Evolutionary conservation across 148 eudicot species (phyloP).

Genomic region (Chenopodium album): DNA sequence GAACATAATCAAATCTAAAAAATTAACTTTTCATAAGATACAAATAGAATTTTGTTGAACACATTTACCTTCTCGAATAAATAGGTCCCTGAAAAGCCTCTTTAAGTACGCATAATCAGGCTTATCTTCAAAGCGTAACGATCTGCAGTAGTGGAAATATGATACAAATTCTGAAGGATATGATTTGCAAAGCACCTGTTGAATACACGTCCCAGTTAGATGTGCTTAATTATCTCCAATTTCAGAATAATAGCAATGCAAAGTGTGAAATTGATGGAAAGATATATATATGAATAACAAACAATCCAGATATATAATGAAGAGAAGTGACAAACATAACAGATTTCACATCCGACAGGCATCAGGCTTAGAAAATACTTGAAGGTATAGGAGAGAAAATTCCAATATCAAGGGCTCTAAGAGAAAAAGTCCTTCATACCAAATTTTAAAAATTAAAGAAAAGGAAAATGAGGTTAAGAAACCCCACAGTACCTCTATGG

Average conservation of each 20-base stretch:
- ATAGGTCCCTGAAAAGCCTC: slow-evolving; percentile 92
- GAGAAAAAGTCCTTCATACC: neutral
- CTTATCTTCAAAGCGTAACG: slow-evolving; percentile 92
- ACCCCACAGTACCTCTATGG: slow-evolving; percentile 67
- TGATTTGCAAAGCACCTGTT: slow-evolving; percentile 88
- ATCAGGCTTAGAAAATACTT: neutral
- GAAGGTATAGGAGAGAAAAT: neutral
- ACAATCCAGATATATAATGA: neutral
- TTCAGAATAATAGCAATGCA: too few species aligned
- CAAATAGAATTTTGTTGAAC: neutral
- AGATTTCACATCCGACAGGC: neutral
- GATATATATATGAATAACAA: neutral
- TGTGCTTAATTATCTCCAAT: slow-evolving; percentile 8
- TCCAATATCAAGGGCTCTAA: neutral
- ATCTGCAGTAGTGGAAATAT: slow-evolving; percentile 88
- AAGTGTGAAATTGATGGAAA: neutral
- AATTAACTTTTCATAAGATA: neutral
- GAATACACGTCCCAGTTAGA: slow-evolving; percentile 16
- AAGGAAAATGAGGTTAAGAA: neutral
- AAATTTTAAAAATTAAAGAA: too few species aligned
- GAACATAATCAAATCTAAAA: neutral
- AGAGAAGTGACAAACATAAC: neutral
- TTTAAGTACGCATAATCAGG: slow-evolving; percentile 93
- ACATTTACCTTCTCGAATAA: slow-evolving; percentile 82
- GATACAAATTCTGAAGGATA: slow-evolving; percentile 92